Evolutionary conservation across 2,329 filamentous ascomycete species (phyloP), one percentile per base, ranked within the genome.

Genomic region (Catunica adiposa): DNA sequence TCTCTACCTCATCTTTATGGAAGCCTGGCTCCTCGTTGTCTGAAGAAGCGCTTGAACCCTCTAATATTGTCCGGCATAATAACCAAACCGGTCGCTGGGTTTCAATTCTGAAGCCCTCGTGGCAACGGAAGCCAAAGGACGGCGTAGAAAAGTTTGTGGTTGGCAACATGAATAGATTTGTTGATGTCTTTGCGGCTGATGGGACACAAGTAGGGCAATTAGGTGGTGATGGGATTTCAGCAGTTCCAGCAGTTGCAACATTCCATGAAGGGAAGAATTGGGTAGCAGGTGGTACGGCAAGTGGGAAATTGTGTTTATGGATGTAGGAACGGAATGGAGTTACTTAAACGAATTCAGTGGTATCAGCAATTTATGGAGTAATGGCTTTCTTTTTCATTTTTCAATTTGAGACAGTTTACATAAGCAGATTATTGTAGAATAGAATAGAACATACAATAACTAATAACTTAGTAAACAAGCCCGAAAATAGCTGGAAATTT

Each of bases 41-140:
- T 0, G 75, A 80, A 1, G 68, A 74, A 11, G 73, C 78, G 6
- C 85, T 95, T 76, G 71, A 79, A 59, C 89, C 90, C 0, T 71
- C 75, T 0, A 76, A 81, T 0, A 71, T 79, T 1, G 77, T 97
- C 0, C 74, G 74, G 9, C 92, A 98, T 64, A 98, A 98, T 64
- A 96, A 95, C 64, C 92, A 98, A 70, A 97, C 89, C 0, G 92
- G 90, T 0, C 77, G 89, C 56, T 96, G 88, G 88, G 89, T 96
- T 0, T 94, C 88, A 0, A 95, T 78, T 34, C 67, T 75, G 65
- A 94, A 75, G 76, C 92, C 66, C 0, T 88, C 95, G 62, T 98
- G 92, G 92, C 92, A 98, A 67, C 73, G 78, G 31, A 76, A 78
- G 48, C 90, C 92, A 0, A 71, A 76, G 34, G 87, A 92, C 58